Conservation (phyloP, 1,284 basidiomycete genomes). For the Apiotrichum porosum region DNA sequence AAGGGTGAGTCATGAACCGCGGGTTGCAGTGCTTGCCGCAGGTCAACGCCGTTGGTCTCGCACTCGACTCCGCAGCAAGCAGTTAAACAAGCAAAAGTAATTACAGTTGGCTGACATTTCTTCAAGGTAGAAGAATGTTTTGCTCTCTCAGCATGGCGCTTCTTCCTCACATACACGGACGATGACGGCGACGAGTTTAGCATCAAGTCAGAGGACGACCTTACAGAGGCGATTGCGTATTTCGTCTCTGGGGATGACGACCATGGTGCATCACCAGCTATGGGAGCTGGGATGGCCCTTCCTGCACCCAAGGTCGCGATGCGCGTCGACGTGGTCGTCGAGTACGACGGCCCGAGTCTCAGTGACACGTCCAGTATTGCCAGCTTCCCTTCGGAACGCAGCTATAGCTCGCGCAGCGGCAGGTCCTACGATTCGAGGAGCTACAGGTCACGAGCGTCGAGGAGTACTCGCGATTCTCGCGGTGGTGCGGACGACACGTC, state of each 20-base stretch:
- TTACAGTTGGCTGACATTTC: neutral
- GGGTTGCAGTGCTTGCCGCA: neutral
- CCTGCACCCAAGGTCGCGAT: slow-evolving; percentile 60
- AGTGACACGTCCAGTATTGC: slow-evolving; percentile 77
- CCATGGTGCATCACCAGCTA: no score
- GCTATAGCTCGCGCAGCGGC: slow-evolving; percentile 4
- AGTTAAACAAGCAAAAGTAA: no score
- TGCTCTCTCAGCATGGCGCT: slow-evolving; percentile 63
- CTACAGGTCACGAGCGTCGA: neutral
- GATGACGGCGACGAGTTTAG: slow-evolving; percentile 70
- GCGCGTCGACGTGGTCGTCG: slow-evolving; percentile 67
- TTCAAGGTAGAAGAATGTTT: slow-evolving; percentile 74
- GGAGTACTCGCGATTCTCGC: neutral
- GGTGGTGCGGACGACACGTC: no score
- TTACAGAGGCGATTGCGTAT: slow-evolving; percentile 78
- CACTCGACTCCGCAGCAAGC: no score
- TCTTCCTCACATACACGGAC: slow-evolving; percentile 73
- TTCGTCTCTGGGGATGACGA: slow-evolving; percentile 68
- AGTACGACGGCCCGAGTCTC: slow-evolving; percentile 84
- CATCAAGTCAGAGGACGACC: slow-evolving; percentile 65
- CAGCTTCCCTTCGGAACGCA: slow-evolving; percentile 20
- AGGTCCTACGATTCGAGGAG: neutral
- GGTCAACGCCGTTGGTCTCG: no score
- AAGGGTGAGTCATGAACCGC: slow-evolving; percentile 53
- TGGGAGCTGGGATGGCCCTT: no score